Evolutionary conservation across 2,329 filamentous ascomycete species (phyloP).

Genomic region (Parascedosporium putredinis): DNA sequence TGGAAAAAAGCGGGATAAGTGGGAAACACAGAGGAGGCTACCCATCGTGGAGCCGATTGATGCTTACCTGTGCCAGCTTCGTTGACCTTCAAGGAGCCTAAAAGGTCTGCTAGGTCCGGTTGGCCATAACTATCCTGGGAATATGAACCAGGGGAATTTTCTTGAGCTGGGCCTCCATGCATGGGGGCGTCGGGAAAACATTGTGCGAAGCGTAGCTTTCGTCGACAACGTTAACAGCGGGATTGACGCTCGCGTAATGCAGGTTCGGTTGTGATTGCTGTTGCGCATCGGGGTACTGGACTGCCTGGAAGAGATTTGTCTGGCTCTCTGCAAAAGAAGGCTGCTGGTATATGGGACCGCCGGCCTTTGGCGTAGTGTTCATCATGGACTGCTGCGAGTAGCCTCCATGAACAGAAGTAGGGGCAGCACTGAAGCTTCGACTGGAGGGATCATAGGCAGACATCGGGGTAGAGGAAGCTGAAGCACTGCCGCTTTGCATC

Average conservation of each 20-base stretch:
- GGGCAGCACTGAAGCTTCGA: background rate
- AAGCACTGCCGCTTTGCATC: background rate
- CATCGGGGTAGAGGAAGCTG: constrained; percentile 29
- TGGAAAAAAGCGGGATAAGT: too few relatives aligned
- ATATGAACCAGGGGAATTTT: constrained; percentile 37
- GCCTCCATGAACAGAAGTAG: constrained; percentile 30
- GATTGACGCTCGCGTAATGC: constrained; percentile 42
- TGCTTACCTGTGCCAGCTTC: constrained; percentile 71
- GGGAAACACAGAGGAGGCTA: too few relatives aligned
- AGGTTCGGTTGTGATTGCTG: constrained; percentile 34
- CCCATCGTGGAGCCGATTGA: background rate
- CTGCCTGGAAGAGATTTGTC: constrained; percentile 32
- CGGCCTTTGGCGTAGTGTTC: constrained; percentile 28
- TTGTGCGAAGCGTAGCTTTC: constrained; percentile 37
- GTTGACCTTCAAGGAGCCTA: constrained; percentile 80
- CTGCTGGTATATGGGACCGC: constrained; percentile 37
- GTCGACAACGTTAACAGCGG: constrained; percentile 39
- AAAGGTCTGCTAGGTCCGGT: constrained; percentile 64
- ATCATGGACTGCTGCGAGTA: constrained; percentile 31
- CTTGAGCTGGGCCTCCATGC: constrained; percentile 20
- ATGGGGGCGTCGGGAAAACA: constrained; percentile 44
- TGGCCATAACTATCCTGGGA: constrained; percentile 56
- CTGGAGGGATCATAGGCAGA: constrained; percentile 13
- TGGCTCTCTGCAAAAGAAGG: constrained; percentile 36
- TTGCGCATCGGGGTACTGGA: constrained; percentile 35